phyloP scores from a whole-genome alignment of 257 asterid species.

The Solanum gandarillasii region DNA sequence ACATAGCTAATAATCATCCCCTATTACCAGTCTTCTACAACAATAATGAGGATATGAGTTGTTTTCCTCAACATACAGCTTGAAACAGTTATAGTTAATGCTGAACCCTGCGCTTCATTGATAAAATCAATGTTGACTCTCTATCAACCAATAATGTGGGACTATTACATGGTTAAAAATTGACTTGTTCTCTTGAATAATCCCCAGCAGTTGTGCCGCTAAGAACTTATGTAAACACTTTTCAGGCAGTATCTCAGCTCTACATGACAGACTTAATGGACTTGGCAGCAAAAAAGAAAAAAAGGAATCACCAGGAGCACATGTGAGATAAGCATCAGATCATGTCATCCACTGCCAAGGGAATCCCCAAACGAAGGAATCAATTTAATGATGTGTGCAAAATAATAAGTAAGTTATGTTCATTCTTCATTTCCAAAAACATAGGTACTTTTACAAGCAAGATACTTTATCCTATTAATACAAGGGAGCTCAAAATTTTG shows the following conservation, averaged over 20 bases:
- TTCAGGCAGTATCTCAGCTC: not conserved
- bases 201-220: not conserved
- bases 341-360: not conserved
- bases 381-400: not conserved
- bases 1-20: not conserved
- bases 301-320: not conserved
- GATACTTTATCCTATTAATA: not conserved
- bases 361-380: not conserved
- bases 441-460: not conserved
- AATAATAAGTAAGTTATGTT: not conserved
- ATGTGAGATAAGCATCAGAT: not conserved
- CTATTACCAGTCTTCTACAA: not conserved
- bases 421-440: not conserved
- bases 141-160: not conserved
- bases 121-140: not conserved
- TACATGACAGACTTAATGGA: not conserved
- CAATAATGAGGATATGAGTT: not conserved
- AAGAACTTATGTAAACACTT: not conserved
- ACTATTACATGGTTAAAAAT: not conserved
- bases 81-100: not conserved
- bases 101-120: not conserved
- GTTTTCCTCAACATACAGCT: not conserved
- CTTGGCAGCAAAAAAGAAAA: not conserved
- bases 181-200: not conserved
- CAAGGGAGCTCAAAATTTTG: not conserved